Base-by-base conservation (phyloP, 1,284 basidiomycete species). In the Neolentinus lepideus region DNA sequence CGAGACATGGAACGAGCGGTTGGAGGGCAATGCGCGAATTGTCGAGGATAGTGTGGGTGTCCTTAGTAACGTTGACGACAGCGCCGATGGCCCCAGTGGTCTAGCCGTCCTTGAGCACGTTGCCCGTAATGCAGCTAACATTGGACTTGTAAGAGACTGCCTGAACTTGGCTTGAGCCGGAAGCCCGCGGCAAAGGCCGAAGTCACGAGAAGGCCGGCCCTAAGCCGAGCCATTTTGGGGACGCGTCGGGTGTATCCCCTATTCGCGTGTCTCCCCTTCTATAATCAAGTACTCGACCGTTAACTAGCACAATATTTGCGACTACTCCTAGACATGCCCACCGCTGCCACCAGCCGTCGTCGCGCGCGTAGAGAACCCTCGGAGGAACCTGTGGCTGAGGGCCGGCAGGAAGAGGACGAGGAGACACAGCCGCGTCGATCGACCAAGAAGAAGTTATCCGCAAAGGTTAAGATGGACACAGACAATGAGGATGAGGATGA, bases 1-100 rank as follows among this genome's bases (percentile, higher is more conserved):
- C 19, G 89, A 80, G 4, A 82, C 70, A 58, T 89, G 86, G 71
- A 94, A 92, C 10, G 77, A 66, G 58, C 84, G 81, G 35, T 66
- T 70, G 69, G 38, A 64, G 51, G 55, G 27, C 10, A 51, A 50
- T 31, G 35, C 27, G 14, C 4, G 27, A 9, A 52, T 14, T n/a
- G 51, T 31, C 27, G 19, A 22, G 26, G 51, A 25, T 12, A 14
- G 16, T 31, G 51, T 52, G 26, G 26, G n/a, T 16, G 38, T 9
- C 19, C 38, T 43, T 16, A 43, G 6, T 8, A 16, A n/a, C 12
- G 38, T n/a, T n/a, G 38, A 43, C 8, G 14, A 3, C 47, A 26
- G 21, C 47, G 27, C 27, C 22, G 47, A 21, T 16, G 21, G 14
- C 47, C 11, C 21, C 24, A 25, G 27, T n/a, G 47, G 47, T 21